Percentiles rank a stretch among this genome's conserved stretches.
phyloP scores from a whole-genome alignment of 164 flowering plant species.

The Piper betle region DNA sequence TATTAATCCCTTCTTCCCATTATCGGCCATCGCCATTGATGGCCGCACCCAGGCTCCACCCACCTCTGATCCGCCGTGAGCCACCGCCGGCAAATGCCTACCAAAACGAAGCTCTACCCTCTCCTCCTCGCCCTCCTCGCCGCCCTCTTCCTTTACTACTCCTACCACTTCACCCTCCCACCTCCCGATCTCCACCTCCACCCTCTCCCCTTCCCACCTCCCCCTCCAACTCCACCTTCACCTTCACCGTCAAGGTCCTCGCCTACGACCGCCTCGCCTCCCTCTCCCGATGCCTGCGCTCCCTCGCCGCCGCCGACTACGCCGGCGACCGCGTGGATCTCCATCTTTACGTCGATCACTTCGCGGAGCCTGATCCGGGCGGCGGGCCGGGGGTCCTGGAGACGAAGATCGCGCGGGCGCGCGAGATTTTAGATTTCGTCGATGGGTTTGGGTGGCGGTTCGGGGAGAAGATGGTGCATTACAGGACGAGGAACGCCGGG shows the following conservation, averaged over 20 bases:
- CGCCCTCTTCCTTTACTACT: constrained; percentile 20
- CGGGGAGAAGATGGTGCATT: constrained; percentile 81
- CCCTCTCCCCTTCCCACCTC: constrained; percentile 4
- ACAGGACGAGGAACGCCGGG: constrained; percentile 69
- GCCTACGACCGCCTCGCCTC: constrained; percentile 67
- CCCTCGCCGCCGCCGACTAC: constrained; percentile 64
- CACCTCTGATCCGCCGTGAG: neutral
- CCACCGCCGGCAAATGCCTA: constrained; percentile 7
- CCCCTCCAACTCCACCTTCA: constrained; percentile 24
- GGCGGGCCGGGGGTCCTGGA: constrained; percentile 16
- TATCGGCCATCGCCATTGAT: no score
- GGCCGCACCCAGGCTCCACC: no score
- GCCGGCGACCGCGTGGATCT: constrained; percentile 50
- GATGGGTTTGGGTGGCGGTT: constrained; percentile 64
- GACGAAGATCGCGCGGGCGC: constrained; percentile 28
- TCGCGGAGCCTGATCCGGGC: constrained; percentile 10
- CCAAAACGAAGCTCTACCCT: constrained; percentile 18
- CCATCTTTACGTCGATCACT: constrained; percentile 79
- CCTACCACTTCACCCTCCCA: constrained; percentile 12
- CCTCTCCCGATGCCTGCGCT: constrained; percentile 69
- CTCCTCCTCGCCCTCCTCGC: constrained; percentile 30
- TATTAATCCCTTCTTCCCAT: no score
- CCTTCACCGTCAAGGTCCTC: constrained; percentile 65
- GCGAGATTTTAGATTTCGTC: constrained; percentile 45
- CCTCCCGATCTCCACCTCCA: constrained; percentile 5